Evolutionary conservation across 139 green algal species (phyloP).

Genomic region (Dunaliella primolecta): DNA sequence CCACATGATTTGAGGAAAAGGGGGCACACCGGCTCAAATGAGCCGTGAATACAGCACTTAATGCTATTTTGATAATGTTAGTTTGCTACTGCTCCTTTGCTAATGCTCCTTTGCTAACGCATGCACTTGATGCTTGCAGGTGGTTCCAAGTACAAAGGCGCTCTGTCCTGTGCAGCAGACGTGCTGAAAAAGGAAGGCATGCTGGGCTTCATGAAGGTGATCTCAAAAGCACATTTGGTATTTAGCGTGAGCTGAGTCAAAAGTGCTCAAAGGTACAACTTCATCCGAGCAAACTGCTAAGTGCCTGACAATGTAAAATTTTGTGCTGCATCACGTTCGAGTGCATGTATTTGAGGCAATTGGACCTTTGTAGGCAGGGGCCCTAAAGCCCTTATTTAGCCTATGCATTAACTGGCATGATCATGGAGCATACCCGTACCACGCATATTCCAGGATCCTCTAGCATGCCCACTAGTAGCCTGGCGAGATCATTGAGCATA

Average conservation of each 20-base stretch:
- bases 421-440: too few relatives aligned
- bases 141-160: constrained; percentile 30
- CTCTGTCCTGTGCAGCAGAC: constrained; percentile 27
- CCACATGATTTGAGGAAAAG: too few relatives aligned
- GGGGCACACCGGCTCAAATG: too few relatives aligned
- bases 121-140: too few relatives aligned
- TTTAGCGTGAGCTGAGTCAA: neutral
- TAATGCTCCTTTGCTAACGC: too few relatives aligned
- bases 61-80: too few relatives aligned
- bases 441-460: too few relatives aligned
- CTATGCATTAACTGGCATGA: too few relatives aligned
- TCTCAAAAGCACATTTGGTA: neutral
- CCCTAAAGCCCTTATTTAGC: neutral
- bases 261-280: neutral
- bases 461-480: too few relatives aligned
- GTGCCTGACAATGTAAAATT: neutral
- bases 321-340: neutral
- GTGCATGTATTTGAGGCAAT: neutral
- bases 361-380: neutral
- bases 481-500: too few relatives aligned
- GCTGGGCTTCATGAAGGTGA: constrained; percentile 52
- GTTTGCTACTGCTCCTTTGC: too few relatives aligned
- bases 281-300: neutral
- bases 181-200: constrained; percentile 47
- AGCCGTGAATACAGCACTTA: too few relatives aligned